Conservation (phyloP, 1,284 basidiomycete genomes). For the Hemileccinum hortonii region DNA sequence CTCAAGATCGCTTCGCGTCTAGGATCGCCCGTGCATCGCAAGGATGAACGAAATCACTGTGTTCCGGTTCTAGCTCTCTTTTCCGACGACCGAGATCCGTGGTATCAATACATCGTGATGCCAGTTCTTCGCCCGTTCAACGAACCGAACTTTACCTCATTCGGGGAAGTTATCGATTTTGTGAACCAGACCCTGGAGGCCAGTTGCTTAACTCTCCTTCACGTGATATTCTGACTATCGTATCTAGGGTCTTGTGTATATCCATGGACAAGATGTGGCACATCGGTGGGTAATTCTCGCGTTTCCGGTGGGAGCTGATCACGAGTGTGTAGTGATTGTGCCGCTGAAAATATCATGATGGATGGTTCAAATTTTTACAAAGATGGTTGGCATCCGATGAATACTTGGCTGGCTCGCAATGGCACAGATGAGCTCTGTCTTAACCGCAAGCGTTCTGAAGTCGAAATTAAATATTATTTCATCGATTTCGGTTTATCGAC, state of each 20-base stretch:
- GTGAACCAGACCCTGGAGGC: constrained; percentile 38
- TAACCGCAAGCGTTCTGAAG: no score
- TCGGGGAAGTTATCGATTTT: constrained; percentile 33
- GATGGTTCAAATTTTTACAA: constrained; percentile 23
- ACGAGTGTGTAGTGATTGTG: constrained; percentile 23
- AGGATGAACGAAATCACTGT: constrained; percentile 5
- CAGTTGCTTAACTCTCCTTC: neutral
- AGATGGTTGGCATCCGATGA: constrained; percentile 28
- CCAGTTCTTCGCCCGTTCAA: constrained; percentile 30
- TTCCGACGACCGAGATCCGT: constrained; percentile 3
- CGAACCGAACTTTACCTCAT: constrained; percentile 31
- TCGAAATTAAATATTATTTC: no score
- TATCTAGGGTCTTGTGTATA: constrained; percentile 19
- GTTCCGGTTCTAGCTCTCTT: constrained; percentile 7
- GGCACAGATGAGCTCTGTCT: no score
- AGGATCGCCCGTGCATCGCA: neutral
- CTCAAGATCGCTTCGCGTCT: constrained; percentile 8
- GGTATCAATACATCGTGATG: constrained; percentile 32
- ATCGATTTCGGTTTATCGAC: no score
- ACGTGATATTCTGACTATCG: neutral
- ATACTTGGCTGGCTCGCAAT: neutral
- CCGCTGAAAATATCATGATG: constrained; percentile 30
- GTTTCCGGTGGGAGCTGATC: neutral
- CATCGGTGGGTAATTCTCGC: constrained; percentile 10
- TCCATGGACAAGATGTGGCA: constrained; percentile 31